Conservation (phyloP, 305 asterid species). For the Plantago lanceolata region DNA sequence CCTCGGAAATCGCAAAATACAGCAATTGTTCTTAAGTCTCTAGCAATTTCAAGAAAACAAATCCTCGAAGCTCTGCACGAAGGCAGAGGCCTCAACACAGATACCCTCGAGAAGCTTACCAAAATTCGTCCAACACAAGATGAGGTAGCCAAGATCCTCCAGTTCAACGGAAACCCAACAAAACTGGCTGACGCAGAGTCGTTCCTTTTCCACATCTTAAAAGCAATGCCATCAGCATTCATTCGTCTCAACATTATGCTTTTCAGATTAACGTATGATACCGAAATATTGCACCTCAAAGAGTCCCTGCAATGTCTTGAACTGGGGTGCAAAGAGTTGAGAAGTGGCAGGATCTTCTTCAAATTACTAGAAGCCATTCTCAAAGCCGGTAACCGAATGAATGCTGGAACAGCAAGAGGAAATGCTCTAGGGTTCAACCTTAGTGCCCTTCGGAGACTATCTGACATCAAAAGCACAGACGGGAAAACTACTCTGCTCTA, state of each 20-base stretch:
- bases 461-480: constrained; percentile 63
- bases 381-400: constrained; percentile 77
- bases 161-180: constrained; percentile 51
- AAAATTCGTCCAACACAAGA: constrained; percentile 68
- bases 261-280: constrained; percentile 56
- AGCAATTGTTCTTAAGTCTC: constrained; percentile 64
- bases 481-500: constrained; percentile 74
- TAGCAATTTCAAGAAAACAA: constrained; percentile 52
- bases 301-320: constrained; percentile 59
- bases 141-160: constrained; percentile 51
- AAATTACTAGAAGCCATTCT: constrained; percentile 80
- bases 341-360: constrained; percentile 51
- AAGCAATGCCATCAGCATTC: constrained; percentile 66
- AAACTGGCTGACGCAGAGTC: constrained; percentile 79
- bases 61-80: constrained; percentile 54
- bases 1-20: constrained; percentile 74
- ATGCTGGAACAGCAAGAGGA: constrained; percentile 75
- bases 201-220: constrained; percentile 62
- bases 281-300: constrained; percentile 62
- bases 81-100: constrained; percentile 57
- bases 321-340: constrained; percentile 56
- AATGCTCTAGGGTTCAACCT: constrained; percentile 72
- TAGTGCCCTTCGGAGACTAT: constrained; percentile 48
- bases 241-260: constrained; percentile 63
- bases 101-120: constrained; percentile 65